phyloP scores from a whole-genome alignment of 805 yeast genomes.

The Lachancea thermotolerans region DNA sequence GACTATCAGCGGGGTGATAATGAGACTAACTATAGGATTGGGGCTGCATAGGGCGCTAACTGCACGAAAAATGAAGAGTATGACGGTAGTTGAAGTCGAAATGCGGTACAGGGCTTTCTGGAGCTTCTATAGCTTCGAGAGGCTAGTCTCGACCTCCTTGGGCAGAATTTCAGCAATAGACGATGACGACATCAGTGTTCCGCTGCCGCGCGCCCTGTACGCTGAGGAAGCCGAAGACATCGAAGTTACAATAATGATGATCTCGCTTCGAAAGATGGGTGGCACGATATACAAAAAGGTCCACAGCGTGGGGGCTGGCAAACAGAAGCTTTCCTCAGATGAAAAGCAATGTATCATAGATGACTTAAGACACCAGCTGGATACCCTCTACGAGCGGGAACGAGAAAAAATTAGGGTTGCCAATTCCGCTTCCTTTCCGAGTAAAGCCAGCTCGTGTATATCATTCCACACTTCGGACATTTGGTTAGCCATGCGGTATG shows the following conservation, averaged over 20 bases:
- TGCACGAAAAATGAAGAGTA: conserved; percentile 23
- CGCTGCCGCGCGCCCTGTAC: conserved; percentile 34
- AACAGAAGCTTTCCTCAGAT: conserved; percentile 25
- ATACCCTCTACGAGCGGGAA: conserved; percentile 24
- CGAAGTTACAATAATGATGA: conserved; percentile 37
- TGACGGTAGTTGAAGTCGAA: conserved; percentile 35
- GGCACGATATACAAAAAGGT: conserved; percentile 40
- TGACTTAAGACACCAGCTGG: conserved; percentile 32
- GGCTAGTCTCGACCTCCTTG: conserved; percentile 41
- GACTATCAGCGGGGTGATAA: conserved; percentile 44
- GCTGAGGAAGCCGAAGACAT: conserved; percentile 38
- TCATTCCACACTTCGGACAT: conserved; percentile 32
- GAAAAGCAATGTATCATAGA: conserved; percentile 31
- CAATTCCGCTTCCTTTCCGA: conserved; percentile 13
- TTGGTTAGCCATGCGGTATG: conserved; percentile 37
- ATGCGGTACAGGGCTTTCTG: conserved; percentile 42
- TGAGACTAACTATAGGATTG: conserved; percentile 39
- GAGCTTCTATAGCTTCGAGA: conserved; percentile 43
- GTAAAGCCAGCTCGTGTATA: conserved; percentile 12
- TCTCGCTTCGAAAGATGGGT: conserved; percentile 40
- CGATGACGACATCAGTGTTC: conserved; percentile 45
- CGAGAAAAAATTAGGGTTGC: conserved; percentile 19
- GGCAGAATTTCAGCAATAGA: conserved; percentile 44
- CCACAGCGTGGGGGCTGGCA: conserved; percentile 39
- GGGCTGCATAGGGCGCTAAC: conserved; percentile 40